phyloP scores from a whole-genome alignment of 805 yeast species.

The Huiozyma naganishii region DNA sequence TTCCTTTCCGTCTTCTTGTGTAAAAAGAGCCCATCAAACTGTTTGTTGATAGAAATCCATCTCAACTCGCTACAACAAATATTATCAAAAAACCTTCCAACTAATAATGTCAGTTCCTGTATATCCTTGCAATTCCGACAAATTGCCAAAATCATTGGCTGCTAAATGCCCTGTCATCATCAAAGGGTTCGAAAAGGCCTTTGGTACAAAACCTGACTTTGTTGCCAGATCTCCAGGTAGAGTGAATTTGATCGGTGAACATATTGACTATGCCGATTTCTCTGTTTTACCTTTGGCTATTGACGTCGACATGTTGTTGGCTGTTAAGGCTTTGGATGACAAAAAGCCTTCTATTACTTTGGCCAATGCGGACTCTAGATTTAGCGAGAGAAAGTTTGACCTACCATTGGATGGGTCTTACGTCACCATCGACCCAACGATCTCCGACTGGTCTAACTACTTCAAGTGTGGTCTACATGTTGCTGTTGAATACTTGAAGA shows the following conservation, averaged over 20 bases:
- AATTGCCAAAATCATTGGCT: slow-evolving; percentile 6
- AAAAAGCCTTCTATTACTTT: slow-evolving; percentile 22
- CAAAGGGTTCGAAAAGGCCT: slow-evolving; percentile 15
- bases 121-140: slow-evolving; percentile 3
- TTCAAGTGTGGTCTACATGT: slow-evolving; percentile 56
- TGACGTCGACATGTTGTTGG: slow-evolving; percentile 50
- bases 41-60: background rate
- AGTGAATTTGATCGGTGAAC: slow-evolving; percentile 67
- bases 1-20: background rate
- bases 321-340: slow-evolving; percentile 29
- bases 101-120: slow-evolving; percentile 12
- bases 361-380: slow-evolving; percentile 29
- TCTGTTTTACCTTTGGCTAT: slow-evolving; percentile 68
- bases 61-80: background rate
- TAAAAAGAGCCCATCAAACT: too few relatives aligned
- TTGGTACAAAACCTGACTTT: slow-evolving; percentile 31
- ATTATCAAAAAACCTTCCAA: background rate
- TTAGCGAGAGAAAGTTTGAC: slow-evolving; percentile 29
- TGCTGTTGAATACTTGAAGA: slow-evolving; percentile 39
- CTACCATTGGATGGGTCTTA: slow-evolving; percentile 33
- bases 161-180: slow-evolving; percentile 7
- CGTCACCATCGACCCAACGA: slow-evolving; percentile 37
- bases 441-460: slow-evolving; percentile 56
- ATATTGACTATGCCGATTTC: slow-evolving; percentile 57
- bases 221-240: slow-evolving; percentile 63